A percentile compares a stretch with the other conserved stretches of the same genome.
Evolutionary conservation across 179 eudicot genomes (phyloP).

Genomic region (Monotropa hypopitys): DNA sequence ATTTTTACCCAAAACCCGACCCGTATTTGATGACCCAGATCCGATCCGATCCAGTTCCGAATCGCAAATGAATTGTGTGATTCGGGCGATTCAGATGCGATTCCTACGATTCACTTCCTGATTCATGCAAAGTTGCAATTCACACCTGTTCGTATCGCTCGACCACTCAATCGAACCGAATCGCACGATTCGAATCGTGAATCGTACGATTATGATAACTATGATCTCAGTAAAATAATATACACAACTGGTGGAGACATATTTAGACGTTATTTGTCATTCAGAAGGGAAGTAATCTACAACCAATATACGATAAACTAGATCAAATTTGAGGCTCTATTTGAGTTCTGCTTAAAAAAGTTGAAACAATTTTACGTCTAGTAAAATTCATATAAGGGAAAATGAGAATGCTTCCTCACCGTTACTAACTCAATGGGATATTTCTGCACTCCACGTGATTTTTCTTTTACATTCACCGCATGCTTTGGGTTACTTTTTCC

Average conservation of each 20-base stretch:
- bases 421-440: constrained; percentile 71
- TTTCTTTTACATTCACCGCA: constrained; percentile 19
- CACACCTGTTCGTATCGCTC: too few species aligned
- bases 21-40: too few species aligned
- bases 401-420: constrained; percentile 29
- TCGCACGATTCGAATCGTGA: too few species aligned
- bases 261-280: neutral
- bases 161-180: too few species aligned
- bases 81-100: too few species aligned
- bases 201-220: too few species aligned
- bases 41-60: too few species aligned
- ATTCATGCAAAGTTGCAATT: too few species aligned
- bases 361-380: neutral
- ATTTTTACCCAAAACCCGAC: too few species aligned
- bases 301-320: neutral
- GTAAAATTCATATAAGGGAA: neutral
- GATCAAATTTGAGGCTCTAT: neutral
- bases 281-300: neutral
- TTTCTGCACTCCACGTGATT: constrained; percentile 26
- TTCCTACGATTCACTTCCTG: too few species aligned
- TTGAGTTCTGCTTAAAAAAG: neutral
- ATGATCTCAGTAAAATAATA: neutral
- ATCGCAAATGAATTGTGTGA: too few species aligned
- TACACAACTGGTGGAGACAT: neutral
- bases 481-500: constrained; percentile 57